Conservation (phyloP, 1,284 basidiomycete species). For the Meira miltonrushii region DNA sequence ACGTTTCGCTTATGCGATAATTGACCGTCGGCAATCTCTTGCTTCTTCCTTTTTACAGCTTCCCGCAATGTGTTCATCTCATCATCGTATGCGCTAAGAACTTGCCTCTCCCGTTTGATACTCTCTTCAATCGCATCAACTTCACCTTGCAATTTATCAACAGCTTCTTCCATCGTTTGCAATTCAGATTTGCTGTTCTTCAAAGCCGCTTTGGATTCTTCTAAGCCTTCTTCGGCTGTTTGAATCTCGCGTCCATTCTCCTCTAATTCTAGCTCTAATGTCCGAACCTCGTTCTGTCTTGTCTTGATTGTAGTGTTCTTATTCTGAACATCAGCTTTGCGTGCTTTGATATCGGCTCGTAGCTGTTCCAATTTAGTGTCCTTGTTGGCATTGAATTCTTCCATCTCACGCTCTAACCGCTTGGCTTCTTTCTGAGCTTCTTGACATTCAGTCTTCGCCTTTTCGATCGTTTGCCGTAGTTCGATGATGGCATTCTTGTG, state of each 20-base stretch:
- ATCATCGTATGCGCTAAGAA: constrained; percentile 77
- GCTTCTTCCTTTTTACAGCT: constrained; percentile 75
- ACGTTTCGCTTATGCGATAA: constrained; percentile 63
- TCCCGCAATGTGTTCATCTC: constrained; percentile 77
- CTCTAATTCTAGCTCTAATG: constrained; percentile 78
- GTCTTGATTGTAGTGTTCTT: constrained; percentile 75
- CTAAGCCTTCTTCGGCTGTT: constrained; percentile 60
- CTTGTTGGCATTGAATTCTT: constrained; percentile 96
- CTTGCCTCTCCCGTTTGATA: constrained; percentile 75
- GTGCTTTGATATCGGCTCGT: constrained; percentile 70
- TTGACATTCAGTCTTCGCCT: constrained; percentile 71
- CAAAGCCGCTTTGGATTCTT: constrained; percentile 62
- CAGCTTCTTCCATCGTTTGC: constrained; percentile 59
- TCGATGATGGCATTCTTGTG: constrained; percentile 66
- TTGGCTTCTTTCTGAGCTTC: constrained; percentile 71
- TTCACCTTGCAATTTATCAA: constrained; percentile 59
- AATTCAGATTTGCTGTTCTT: constrained; percentile 65
- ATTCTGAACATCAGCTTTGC: constrained; percentile 75
- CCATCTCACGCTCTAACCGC: constrained; percentile 91
- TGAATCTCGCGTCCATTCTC: constrained; percentile 77
- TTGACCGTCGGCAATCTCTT: constrained; percentile 68
- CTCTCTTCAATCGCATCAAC: constrained; percentile 66
- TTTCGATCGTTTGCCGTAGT: constrained; percentile 64
- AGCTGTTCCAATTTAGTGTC: constrained; percentile 93
- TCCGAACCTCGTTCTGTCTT: constrained; percentile 82